phyloP scores from a whole-genome alignment of 495 filamentous ascomycete species.

The Neurospora sp. region DNA sequence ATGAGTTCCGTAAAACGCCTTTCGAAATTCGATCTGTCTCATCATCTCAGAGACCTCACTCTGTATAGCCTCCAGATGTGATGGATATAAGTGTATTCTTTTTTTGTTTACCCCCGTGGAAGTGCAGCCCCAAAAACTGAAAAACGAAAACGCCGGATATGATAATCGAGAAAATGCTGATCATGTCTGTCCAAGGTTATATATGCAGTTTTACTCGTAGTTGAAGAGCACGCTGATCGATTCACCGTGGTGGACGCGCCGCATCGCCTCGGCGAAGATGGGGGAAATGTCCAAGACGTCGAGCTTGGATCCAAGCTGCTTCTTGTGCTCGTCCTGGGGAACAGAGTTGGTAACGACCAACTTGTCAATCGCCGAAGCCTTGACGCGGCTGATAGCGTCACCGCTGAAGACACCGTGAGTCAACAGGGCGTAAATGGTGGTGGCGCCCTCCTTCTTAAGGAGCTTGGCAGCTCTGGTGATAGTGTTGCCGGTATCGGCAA shows the following conservation, averaged over 20 bases:
- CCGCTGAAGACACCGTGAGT: conserved; percentile 93
- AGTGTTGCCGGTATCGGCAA: conserved; percentile 92
- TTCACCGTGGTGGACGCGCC: conserved; percentile 93
- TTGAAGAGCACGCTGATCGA: conserved; percentile 93
- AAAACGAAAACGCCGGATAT: not conserved
- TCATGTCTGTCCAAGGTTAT: not conserved
- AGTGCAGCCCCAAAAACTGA: not conserved
- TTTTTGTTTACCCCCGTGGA: not conserved
- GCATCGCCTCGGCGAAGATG: conserved; percentile 93
- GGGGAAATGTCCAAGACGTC: conserved; percentile 85
- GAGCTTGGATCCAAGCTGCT: conserved; percentile 61
- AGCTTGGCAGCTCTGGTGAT: conserved; percentile 95
- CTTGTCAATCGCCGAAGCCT: conserved; percentile 80
- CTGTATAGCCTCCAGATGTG: not conserved
- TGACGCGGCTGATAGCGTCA: conserved; percentile 91
- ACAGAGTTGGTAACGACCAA: conserved; percentile 93
- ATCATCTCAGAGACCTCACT: not conserved
- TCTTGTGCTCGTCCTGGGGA: conserved; percentile 67
- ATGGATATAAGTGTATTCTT: not conserved
- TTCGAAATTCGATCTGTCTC: not conserved
- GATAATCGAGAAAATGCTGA: not conserved
- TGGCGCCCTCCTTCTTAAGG: conserved; percentile 86
- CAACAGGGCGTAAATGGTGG: conserved; percentile 77
- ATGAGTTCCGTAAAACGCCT: not conserved
- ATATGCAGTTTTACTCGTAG: conserved; percentile 44